A percentile compares a stretch with the other conserved stretches of the same genome.
Conservation (phyloP, 2,329 filamentous ascomycete genomes). For the Trichocomaceae sp. region DNA sequence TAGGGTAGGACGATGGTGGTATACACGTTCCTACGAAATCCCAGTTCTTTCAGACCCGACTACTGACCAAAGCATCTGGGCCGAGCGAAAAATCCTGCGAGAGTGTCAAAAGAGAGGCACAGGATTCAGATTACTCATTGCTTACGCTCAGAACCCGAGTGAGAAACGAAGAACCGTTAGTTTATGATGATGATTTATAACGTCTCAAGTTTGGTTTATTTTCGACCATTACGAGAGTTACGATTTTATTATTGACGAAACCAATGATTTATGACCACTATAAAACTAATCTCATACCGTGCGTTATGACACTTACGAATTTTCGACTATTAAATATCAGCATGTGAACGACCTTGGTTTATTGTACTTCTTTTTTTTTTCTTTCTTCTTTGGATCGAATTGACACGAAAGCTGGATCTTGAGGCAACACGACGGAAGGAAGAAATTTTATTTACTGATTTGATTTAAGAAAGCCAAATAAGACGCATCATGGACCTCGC, state of each 20-base stretch:
- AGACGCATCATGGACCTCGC: constrained; percentile 17
- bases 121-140: constrained; percentile 84
- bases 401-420: neutral
- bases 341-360: neutral
- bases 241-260: constrained; percentile 8
- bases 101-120: constrained; percentile 86
- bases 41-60: constrained; percentile 47
- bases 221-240: constrained; percentile 8
- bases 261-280: neutral
- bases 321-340: neutral
- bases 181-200: constrained; percentile 22
- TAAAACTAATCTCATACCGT: neutral
- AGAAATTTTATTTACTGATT: neutral
- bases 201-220: neutral
- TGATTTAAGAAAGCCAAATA: constrained; percentile 7
- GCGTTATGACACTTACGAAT: neutral
- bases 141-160: constrained; percentile 75
- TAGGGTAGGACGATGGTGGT: constrained; percentile 93
- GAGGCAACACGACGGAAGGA: neutral
- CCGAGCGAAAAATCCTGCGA: constrained; percentile 63
- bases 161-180: constrained; percentile 41
- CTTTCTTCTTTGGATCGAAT: neutral
- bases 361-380: neutral
- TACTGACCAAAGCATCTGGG: constrained; percentile 65
- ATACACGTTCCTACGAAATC: constrained; percentile 82